phyloP scores from a whole-genome alignment of 306 rosid species.

The Fragaria iinumae region DNA sequence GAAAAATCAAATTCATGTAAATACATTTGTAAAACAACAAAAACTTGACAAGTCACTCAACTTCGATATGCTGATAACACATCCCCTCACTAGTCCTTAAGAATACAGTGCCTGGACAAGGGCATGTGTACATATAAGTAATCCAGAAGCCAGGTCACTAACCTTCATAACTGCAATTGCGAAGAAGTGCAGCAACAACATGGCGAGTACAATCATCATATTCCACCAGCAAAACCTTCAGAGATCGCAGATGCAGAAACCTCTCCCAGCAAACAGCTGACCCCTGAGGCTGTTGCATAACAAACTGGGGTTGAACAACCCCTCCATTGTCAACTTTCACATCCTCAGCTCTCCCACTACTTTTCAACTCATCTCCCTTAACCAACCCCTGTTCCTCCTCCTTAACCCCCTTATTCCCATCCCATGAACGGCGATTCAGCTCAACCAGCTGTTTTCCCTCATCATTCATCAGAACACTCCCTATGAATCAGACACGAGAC shows the following conservation, averaged over 20 bases:
- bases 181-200: conserved; percentile 83
- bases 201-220: conserved; percentile 85
- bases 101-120: background rate
- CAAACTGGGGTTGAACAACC: conserved; percentile 39
- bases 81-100: background rate
- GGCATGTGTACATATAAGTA: background rate
- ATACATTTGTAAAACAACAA: background rate
- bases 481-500: conserved; percentile 40
- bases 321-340: conserved; percentile 44
- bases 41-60: background rate
- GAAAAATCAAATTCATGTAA: background rate
- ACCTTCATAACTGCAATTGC: conserved; percentile 97
- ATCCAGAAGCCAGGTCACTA: conserved; percentile 18
- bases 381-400: conserved; percentile 30
- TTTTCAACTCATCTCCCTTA: conserved; percentile 46
- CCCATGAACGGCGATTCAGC: conserved; percentile 33
- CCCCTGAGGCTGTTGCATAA: conserved; percentile 62
- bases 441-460: conserved; percentile 39
- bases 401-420: conserved; percentile 35
- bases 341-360: conserved; percentile 41
- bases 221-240: conserved; percentile 89
- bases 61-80: background rate
- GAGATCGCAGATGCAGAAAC: conserved; percentile 75
- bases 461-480: conserved; percentile 54
- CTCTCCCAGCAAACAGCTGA: conserved; percentile 86